Evolutionary conservation across 768 basidiomycete species (phyloP), one percentile per base, ranked within the genome.

Genomic region (Mycena capillaripes): DNA sequence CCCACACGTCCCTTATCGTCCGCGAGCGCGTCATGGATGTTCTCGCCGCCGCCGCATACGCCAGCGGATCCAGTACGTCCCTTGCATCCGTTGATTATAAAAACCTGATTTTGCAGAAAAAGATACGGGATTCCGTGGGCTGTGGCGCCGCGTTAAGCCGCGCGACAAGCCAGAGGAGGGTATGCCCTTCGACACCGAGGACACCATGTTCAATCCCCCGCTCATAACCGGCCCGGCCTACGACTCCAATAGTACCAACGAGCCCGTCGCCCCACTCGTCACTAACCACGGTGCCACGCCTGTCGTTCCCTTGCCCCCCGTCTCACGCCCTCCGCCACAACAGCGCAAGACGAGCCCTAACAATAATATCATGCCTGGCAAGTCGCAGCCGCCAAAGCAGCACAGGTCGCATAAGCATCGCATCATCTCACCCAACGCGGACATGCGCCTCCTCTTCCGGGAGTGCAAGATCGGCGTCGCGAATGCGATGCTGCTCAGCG

Each of bases 401-500:
- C 36, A 36, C 36, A 6, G 36, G 7, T 36, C 36, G 36, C 36
- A 36, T 12, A 6, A 12, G 36, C 40, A 9, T 16, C 40, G 17
- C 40, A 42, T 17, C 40, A 89, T 97, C 38, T 92, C 95, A 0
- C 88, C 83, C 23, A 94, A 97, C 53, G 96, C 97, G 75, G 95
- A 98, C 76, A 93, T 96, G 57, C 86, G 92, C 14, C 87, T 93
- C 19, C 81, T 98, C 58, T 90, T 94, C 75, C 91, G 95, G 74
- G 96, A 97, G 79, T 96, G 95, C 81, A 91, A 90, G 69, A 90
- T 96, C 44, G 96, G 92, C 3, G 88, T 88, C 64, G 93, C 92
- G n/a, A 96, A 95, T 76, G 95, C 96, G 0, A 82, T 85, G 46
- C 76, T 97, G 12, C 84, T 97, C 16, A 87, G 88, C 14, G 90